A percentile compares a stretch with the other conserved stretches of the same genome.
Conservation (phyloP, 805 yeast species). For the Starmerella bombi region DNA sequence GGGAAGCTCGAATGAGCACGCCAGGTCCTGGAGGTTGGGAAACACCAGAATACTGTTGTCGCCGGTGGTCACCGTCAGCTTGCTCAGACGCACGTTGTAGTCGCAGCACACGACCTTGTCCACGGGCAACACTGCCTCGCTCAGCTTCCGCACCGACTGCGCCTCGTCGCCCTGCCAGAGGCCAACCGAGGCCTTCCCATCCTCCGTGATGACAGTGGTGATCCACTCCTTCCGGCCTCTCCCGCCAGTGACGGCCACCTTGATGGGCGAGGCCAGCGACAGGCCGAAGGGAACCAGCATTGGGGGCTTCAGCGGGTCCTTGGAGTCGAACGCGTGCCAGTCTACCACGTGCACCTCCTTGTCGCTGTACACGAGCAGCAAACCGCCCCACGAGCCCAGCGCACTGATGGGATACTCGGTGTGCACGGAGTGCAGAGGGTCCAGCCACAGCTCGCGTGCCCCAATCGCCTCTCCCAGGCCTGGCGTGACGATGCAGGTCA, state of each 20-base stretch:
- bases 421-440: constrained; percentile 17
- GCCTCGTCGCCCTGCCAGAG: neutral
- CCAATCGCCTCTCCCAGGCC: constrained; percentile 33
- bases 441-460: constrained; percentile 25
- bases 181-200: neutral
- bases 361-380: constrained; percentile 8
- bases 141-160: neutral
- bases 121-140: neutral
- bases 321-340: constrained; percentile 21
- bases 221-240: constrained; percentile 1
- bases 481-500: constrained; percentile 18
- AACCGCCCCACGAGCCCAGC: constrained; percentile 10
- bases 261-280: neutral
- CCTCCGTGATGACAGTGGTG: neutral
- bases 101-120: constrained; percentile 18
- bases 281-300: neutral
- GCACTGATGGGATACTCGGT: constrained; percentile 6
- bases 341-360: constrained; percentile 7
- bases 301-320: constrained; percentile 24
- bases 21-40: neutral
- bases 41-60: constrained; percentile 3
- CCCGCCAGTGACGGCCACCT: neutral
- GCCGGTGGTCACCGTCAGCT: constrained; percentile 29
- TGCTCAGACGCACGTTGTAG: constrained; percentile 33
- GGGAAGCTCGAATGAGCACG: constrained; percentile 6